Base-by-base conservation (phyloP, 1,139 yeast genomes). In the Blastobotrys serpentis region DNA sequence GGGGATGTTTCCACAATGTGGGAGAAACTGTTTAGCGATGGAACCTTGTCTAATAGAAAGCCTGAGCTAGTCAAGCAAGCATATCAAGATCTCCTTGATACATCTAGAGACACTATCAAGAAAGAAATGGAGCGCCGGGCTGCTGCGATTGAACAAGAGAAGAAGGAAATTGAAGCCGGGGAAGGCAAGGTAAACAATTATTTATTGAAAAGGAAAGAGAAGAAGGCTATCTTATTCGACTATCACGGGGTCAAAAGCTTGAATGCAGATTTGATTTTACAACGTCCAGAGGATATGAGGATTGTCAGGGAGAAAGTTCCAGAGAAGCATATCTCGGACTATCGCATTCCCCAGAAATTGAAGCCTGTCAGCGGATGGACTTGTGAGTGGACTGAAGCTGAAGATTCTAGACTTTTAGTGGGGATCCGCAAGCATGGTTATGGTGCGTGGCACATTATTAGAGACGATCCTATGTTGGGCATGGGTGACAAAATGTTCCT, bases 391-490 rank as follows among this genome's bases (percentile, higher is more conserved):
- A 73, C 75, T 2, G 74, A 76, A 11, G 78, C 74, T 37, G 96
- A 94, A 63, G 99, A 94, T 66, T 85, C 89, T 40, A 85, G 83
- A 81, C 73, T 94, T 47, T 68, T 94, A 54, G 80, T 86, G 38
- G 99, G 99, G 55, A 86, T 92, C 26, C 78, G 80, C 63, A 89
- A 88, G 66, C 88, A 90, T 67, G 99, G 99, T 0, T 92, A 88
- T 63, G 98, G 98, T 17, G 84, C 96, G 0, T 94, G 98, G 98
- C 68, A 78, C 5, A 90, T 86, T 64, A 90, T 94, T 42, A 75
- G 98, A 63, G 98, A 92, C 68, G 98, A 94, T 69, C 98, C 98
- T 1, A 77, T 87, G 50, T 75, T 94, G 52, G 94, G 92, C 11
- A 74, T 94, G 56, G 87, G 89, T 54, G 88, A 88, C 59, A 90